These are phyloP conservation scores for Cicer pinnatifidum DNA, from an alignment of 306 rosid genomes.

Conservation along the genomic window DNA sequence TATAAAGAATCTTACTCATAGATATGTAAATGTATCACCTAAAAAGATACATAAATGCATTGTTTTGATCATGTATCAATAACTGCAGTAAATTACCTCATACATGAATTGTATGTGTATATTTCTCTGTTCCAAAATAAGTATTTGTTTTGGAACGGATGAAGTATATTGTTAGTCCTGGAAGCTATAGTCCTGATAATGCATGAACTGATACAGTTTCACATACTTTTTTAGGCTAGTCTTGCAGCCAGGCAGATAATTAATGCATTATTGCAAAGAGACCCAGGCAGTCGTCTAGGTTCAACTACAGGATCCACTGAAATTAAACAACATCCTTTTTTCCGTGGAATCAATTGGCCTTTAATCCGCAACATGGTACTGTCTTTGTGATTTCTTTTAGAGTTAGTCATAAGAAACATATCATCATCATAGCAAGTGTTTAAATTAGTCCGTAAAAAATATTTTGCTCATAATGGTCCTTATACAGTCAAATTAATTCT, in stretches of 20 bases:
- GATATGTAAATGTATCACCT: background rate
- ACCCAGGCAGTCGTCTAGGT: slow-evolving; percentile 75
- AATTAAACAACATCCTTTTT: slow-evolving; percentile 88
- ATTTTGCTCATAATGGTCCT: background rate
- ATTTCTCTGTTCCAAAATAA: too few relatives aligned
- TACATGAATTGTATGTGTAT: background rate
- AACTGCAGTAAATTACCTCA: background rate
- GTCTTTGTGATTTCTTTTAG: slow-evolving; percentile 20
- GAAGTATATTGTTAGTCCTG: too few relatives aligned
- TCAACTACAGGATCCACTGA: slow-evolving; percentile 77
- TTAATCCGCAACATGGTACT: slow-evolving; percentile 86
- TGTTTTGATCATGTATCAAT: slow-evolving; percentile 35
- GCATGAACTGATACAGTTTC: slow-evolving; percentile 37
- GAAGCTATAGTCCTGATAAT: slow-evolving; percentile 16
- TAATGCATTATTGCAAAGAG: slow-evolving; percentile 87
- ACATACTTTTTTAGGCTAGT: slow-evolving; percentile 68
- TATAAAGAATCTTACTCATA: background rate
- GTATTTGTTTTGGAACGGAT: too few relatives aligned
- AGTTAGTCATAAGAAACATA: slow-evolving; percentile 29
- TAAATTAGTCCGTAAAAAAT: background rate
- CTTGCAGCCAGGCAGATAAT: slow-evolving; percentile 88
- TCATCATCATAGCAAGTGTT: background rate
- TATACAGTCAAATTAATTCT: too few relatives aligned
- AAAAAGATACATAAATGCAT: slow-evolving; percentile 1
- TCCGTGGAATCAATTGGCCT: slow-evolving; percentile 91